Conservation (phyloP, 768 basidiomycete genomes). For the Russula vinacea region DNA sequence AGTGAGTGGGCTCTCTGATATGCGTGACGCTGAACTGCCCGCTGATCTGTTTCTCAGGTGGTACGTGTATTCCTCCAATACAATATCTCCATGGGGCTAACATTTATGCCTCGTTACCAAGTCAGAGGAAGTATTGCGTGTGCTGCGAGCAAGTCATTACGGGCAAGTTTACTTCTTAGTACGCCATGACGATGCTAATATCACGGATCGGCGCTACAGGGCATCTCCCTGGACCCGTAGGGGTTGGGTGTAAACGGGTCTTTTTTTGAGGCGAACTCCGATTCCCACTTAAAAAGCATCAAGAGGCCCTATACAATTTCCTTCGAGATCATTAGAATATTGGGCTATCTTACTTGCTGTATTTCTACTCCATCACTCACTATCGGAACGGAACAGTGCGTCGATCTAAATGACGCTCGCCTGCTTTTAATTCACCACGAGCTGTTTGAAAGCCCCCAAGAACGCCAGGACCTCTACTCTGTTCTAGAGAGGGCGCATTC, state of each 20-base stretch:
- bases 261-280: slow-evolving; percentile 7
- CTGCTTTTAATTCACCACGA: too few species aligned
- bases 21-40: not conserved
- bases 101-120: not conserved
- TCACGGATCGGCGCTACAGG: not conserved
- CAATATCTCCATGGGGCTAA: not conserved
- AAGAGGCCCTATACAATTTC: not conserved
- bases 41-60: slow-evolving; percentile 16
- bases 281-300: not conserved
- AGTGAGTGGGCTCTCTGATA: not conserved
- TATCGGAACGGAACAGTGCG: too few species aligned
- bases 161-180: slow-evolving; percentile 3
- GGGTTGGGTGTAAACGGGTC: slow-evolving; percentile 23
- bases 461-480: too few species aligned
- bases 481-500: too few species aligned
- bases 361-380: not conserved
- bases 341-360: not conserved
- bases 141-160: slow-evolving; percentile 23
- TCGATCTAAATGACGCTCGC: too few species aligned
- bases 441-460: too few species aligned
- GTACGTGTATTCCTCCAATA: slow-evolving; percentile 1
- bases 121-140: slow-evolving; percentile 26
- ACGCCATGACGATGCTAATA: not conserved
- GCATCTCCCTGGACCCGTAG: slow-evolving; percentile 23
- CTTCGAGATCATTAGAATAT: not conserved